phyloP scores from a whole-genome alignment of 345 rosid species.

The Dimocarpus longan region DNA sequence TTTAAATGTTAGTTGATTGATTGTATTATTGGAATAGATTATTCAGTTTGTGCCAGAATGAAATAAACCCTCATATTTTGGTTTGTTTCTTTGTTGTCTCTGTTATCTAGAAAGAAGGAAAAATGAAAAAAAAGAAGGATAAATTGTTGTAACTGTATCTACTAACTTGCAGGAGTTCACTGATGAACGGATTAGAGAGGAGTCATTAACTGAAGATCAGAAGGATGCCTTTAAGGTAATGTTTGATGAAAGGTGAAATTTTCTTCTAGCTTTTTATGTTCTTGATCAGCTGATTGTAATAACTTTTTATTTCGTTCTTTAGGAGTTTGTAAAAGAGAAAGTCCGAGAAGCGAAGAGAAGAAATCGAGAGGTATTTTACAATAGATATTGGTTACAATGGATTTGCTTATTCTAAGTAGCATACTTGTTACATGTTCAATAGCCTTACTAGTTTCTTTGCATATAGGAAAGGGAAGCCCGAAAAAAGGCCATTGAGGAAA shows the following conservation, averaged over 20 bases:
- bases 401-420: neutral
- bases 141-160: constrained; percentile 17
- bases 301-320: constrained; percentile 4
- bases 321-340: constrained; percentile 83
- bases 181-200: constrained; percentile 60
- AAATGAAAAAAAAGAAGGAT: neutral
- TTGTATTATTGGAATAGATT: neutral
- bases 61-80: neutral
- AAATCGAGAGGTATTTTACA: constrained; percentile 64
- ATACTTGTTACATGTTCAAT: constrained; percentile 1
- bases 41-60: neutral
- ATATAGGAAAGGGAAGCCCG: constrained; percentile 87
- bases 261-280: neutral
- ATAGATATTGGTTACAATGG: neutral
- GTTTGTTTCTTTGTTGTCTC: neutral
- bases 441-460: constrained; percentile 20
- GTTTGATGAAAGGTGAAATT: constrained; percentile 13
- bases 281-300: constrained; percentile 7
- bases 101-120: neutral
- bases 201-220: constrained; percentile 71
- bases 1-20: neutral
- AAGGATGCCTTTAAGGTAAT: constrained; percentile 84
- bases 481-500: constrained; percentile 70
- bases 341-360: constrained; percentile 89
- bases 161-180: constrained; percentile 63